phyloP scores from a whole-genome alignment of 306 rosid genomes.

The Casuarina cunninghamiana region DNA sequence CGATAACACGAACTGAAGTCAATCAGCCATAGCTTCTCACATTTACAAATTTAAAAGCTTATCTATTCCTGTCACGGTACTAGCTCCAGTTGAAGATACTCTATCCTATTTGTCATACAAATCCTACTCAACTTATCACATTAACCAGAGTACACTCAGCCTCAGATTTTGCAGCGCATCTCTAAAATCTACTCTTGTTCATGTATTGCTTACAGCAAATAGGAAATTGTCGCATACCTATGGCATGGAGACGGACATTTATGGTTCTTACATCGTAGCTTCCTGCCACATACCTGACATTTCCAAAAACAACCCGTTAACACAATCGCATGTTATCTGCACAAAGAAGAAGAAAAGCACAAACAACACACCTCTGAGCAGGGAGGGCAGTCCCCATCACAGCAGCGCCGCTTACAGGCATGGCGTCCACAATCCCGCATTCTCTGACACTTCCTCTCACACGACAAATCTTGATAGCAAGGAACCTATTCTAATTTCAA shows the following conservation, averaged over 20 bases:
- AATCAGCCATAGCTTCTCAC: background rate
- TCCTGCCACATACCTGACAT: slow-evolving; percentile 79
- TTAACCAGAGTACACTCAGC: background rate
- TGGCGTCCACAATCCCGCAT: slow-evolving; percentile 86
- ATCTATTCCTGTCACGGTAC: background rate
- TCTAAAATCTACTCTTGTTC: background rate
- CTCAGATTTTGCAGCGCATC: background rate
- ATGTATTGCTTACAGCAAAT: slow-evolving; percentile 15
- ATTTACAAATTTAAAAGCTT: slow-evolving; percentile 2
- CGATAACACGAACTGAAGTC: slow-evolving; percentile 16
- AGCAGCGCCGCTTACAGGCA: slow-evolving; percentile 92
- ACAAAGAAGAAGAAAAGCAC: slow-evolving; percentile 25
- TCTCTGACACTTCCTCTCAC: slow-evolving; percentile 90
- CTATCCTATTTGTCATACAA: background rate
- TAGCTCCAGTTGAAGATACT: background rate
- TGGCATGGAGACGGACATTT: slow-evolving; percentile 96
- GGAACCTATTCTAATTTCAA: slow-evolving; percentile 82
- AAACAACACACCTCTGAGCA: slow-evolving; percentile 84
- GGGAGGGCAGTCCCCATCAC: slow-evolving; percentile 92
- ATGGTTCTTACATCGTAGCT: slow-evolving; percentile 91
- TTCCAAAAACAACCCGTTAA: slow-evolving; percentile 21
- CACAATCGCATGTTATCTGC: slow-evolving; percentile 12
- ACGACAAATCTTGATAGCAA: slow-evolving; percentile 86
- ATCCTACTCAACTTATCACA: background rate
- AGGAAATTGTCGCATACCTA: slow-evolving; percentile 49